phyloP scores from a whole-genome alignment of 202 grass and related monocot species.

The Setaria viridis region DNA sequence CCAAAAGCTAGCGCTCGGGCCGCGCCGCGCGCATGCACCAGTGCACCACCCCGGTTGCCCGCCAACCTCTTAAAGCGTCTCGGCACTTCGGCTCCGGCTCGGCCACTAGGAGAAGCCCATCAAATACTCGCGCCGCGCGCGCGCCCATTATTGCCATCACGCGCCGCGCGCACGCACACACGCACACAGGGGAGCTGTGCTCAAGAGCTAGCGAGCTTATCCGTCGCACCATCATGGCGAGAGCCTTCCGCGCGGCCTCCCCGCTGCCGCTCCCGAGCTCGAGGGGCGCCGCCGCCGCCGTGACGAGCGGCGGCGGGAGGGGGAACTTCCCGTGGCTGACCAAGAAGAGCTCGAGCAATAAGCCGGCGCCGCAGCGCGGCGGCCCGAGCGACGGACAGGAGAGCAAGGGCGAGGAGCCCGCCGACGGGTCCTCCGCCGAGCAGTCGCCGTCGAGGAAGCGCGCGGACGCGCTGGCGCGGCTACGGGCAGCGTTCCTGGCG shows the following conservation, averaged over 20 bases:
- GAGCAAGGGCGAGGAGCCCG: conserved; percentile 6
- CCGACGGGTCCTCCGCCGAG: background rate
- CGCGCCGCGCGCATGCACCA: background rate
- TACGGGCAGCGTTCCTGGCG: conserved; percentile 64
- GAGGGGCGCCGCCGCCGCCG: background rate
- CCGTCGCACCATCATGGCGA: conserved; percentile 43
- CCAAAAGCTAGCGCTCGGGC: conserved; percentile 35
- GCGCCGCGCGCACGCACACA: conserved; percentile 41
- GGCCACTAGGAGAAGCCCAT: conserved; percentile 10
- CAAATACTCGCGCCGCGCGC: conserved; percentile 30
- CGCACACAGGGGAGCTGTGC: background rate
- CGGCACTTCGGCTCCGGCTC: conserved; percentile 2
- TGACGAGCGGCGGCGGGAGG: background rate
- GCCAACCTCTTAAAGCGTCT: conserved; percentile 46
- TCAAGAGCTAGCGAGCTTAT: background rate
- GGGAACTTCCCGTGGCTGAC: conserved; percentile 48
- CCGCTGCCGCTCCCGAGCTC: conserved; percentile 56
- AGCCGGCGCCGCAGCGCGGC: conserved; percentile 12
- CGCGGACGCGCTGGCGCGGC: conserved; percentile 50
- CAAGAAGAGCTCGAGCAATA: conserved; percentile 46
- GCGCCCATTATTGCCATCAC: conserved; percentile 45
- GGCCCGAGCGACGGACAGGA: background rate
- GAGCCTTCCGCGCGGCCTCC: conserved; percentile 58
- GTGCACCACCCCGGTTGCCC: background rate
- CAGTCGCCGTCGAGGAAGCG: conserved; percentile 49